Percentiles rank a stretch among this genome's conserved stretches.
Evolutionary conservation across 768 basidiomycete species (phyloP).

Genomic region (Mycena leptocephala): DNA sequence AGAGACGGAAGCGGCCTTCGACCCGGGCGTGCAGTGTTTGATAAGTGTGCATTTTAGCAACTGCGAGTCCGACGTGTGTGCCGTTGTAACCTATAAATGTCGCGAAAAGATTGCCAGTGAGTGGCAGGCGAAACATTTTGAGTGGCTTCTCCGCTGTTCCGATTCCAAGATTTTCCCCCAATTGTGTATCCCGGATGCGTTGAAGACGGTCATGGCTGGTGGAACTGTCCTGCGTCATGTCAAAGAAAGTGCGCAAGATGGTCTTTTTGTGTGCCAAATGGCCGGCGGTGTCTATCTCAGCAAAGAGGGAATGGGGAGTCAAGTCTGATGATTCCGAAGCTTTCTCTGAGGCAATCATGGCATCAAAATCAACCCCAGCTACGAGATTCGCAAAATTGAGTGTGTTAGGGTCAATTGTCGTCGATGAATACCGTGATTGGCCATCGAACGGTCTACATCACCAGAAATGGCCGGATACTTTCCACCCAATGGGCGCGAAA

Average conservation of each 20-base stretch:
- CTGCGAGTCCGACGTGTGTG: neutral
- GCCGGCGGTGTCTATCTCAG: neutral
- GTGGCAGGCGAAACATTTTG: too few species aligned
- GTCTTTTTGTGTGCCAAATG: constrained; percentile 35
- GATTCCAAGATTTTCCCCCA: constrained; percentile 27
- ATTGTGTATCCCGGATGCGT: constrained; percentile 36
- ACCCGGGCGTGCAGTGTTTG: neutral
- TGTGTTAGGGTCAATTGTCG: neutral
- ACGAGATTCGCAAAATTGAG: neutral
- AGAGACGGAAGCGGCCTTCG: neutral
- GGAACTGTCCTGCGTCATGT: constrained; percentile 27
- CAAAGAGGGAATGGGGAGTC: neutral
- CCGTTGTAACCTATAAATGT: neutral
- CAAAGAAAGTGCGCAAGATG: constrained; percentile 26
- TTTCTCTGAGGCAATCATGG: neutral
- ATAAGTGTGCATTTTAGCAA: neutral
- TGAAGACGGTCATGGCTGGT: constrained; percentile 40
- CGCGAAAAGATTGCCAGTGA: neutral
- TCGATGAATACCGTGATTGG: neutral
- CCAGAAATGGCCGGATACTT: constrained; percentile 46
- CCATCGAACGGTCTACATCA: constrained; percentile 41
- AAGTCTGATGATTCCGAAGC: neutral
- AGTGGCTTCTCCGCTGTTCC: constrained; percentile 6
- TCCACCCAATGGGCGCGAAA: constrained; percentile 43
- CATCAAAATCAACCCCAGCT: neutral